phyloP scores from a whole-genome alignment of 1,284 basidiomycete species.

The Pseudozyma thailandica region DNA sequence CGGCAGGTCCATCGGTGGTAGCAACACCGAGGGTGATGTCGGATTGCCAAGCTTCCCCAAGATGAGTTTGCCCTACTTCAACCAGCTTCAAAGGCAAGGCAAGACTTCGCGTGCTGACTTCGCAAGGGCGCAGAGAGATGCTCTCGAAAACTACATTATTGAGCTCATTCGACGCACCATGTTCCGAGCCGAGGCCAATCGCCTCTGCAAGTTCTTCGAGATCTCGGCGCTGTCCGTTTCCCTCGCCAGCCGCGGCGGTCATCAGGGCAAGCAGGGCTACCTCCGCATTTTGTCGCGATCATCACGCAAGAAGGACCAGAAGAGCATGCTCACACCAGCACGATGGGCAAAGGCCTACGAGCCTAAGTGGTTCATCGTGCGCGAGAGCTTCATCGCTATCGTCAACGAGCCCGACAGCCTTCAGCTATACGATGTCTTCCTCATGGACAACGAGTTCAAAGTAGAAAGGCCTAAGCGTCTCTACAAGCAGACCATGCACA shows the following conservation, averaged over 20 bases:
- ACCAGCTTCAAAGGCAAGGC: constrained; percentile 72
- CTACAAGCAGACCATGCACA: constrained; percentile 66
- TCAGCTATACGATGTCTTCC: constrained; percentile 90
- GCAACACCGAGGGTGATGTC: constrained; percentile 69
- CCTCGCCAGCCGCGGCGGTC: constrained; percentile 83
- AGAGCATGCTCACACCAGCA: constrained; percentile 69
- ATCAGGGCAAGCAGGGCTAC: constrained; percentile 84
- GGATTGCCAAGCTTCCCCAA: constrained; percentile 91
- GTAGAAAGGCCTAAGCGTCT: constrained; percentile 74
- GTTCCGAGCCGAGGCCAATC: constrained; percentile 94
- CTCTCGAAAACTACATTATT: constrained; percentile 88
- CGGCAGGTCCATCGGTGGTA: constrained; percentile 48
- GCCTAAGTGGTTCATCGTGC: constrained; percentile 89
- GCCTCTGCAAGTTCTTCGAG: constrained; percentile 93
- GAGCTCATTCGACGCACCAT: constrained; percentile 83
- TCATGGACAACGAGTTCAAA: constrained; percentile 88
- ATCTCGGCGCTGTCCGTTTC: constrained; percentile 87
- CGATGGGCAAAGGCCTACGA: constrained; percentile 76
- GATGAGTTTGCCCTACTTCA: constrained; percentile 86
- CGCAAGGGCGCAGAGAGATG: constrained; percentile 80
- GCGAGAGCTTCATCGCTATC: constrained; percentile 90
- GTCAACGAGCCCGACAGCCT: constrained; percentile 81
- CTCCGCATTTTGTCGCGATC: constrained; percentile 72
- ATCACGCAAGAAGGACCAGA: constrained; percentile 71
- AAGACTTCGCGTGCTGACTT: constrained; percentile 75